phyloP scores from a whole-genome alignment of 2,329 filamentous ascomycete genomes.

The Botrytis elliptica region DNA sequence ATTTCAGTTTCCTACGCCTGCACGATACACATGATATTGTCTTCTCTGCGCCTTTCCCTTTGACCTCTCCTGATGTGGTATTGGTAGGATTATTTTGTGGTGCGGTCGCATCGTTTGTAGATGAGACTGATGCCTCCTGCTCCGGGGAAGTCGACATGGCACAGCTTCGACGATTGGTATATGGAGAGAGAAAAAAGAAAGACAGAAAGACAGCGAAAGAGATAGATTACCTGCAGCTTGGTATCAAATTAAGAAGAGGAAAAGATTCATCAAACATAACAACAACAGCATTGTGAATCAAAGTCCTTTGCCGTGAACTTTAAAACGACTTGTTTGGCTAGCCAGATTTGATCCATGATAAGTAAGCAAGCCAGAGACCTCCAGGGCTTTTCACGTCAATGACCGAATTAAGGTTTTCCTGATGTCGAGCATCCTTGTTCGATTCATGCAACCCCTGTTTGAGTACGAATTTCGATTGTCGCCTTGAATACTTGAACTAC shows the following conservation, averaged over 20 bases:
- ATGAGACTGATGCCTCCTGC: neutral
- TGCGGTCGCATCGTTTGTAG: neutral
- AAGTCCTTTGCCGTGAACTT: neutral
- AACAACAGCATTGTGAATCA: neutral
- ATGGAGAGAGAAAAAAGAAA: neutral
- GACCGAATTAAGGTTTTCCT: neutral
- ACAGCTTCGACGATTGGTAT: neutral
- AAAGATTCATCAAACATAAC: neutral
- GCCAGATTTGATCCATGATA: neutral
- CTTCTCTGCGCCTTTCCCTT: slow-evolving; percentile 40
- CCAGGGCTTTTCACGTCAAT: neutral
- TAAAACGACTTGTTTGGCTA: neutral
- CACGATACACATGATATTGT: slow-evolving; percentile 82
- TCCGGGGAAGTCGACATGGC: slow-evolving; percentile 16
- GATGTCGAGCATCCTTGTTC: neutral
- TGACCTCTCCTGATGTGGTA: neutral
- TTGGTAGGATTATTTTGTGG: neutral
- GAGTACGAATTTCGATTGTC: neutral
- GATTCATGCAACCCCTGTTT: neutral
- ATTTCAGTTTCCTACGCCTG: slow-evolving; percentile 80
- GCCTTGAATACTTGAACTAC: neutral
- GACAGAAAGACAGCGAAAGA: neutral
- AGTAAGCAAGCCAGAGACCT: neutral
- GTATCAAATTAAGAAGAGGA: neutral
- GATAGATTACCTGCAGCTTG: neutral